Conservation (phyloP, 129 eudicot genomes). For the Logfia minima region DNA sequence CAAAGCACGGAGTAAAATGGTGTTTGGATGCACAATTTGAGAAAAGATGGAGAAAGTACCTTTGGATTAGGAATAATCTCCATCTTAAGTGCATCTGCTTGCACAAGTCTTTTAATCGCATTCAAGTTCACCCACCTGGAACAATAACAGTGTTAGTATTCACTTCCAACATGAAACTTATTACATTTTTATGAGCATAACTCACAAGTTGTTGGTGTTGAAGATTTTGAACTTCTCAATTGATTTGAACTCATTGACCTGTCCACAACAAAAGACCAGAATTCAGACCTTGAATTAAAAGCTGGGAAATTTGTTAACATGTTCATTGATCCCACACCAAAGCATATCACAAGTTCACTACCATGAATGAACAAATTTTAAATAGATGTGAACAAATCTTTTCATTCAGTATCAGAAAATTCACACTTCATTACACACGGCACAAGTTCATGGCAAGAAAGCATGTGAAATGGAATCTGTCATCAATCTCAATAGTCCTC, state of each 20-base stretch:
- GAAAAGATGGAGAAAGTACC: slow-evolving; percentile 40
- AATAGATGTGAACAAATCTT: background rate
- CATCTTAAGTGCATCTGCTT: slow-evolving; percentile 90
- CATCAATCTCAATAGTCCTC: background rate
- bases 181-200: background rate
- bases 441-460: background rate
- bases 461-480: background rate
- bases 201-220: slow-evolving; percentile 97
- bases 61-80: slow-evolving; percentile 99
- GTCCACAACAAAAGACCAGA: slow-evolving; percentile 34
- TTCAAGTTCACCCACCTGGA: slow-evolving; percentile 90
- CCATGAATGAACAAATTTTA: too few species aligned
- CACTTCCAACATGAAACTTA: slow-evolving; percentile 7
- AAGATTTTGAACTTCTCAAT: slow-evolving; percentile 98
- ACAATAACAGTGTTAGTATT: slow-evolving; percentile 24
- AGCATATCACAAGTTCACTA: background rate
- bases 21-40: background rate
- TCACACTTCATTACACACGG: background rate
- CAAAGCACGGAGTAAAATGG: background rate
- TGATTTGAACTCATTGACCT: slow-evolving; percentile 96
- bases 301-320: background rate
- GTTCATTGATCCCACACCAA: background rate
- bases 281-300: slow-evolving; percentile 4
- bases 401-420: background rate
- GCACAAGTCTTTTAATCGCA: slow-evolving; percentile 89